Percentiles rank a stretch among this genome's conserved stretches.
Evolutionary conservation across 768 basidiomycete species (phyloP).

Genomic region (Pisolithus sp.): DNA sequence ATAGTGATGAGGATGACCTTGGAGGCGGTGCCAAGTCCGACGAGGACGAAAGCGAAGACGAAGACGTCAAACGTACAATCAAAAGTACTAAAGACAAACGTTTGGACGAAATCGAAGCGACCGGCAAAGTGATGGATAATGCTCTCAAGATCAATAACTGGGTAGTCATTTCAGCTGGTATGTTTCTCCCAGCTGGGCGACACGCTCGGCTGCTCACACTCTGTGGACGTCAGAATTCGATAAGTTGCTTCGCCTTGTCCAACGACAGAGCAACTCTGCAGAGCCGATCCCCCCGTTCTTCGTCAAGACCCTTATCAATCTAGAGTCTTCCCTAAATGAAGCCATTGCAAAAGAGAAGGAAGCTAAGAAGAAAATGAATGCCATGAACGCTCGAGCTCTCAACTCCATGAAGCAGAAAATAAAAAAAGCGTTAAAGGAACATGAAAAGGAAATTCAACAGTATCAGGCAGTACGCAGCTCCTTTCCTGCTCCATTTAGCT

Average conservation of each 20-base stretch:
- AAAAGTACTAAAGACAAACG: constrained; percentile 88
- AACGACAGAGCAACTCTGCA: constrained; percentile 76
- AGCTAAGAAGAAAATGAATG: constrained; percentile 93
- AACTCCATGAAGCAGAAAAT: constrained; percentile 98
- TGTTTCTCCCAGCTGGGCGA: constrained; percentile 14
- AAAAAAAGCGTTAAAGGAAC: constrained; percentile 85
- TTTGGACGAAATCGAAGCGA: constrained; percentile 90
- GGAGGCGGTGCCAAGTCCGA: neutral
- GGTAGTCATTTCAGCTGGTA: constrained; percentile 85
- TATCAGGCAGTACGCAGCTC: constrained; percentile 62
- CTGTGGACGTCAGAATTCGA: constrained; percentile 72
- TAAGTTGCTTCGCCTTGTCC: constrained; percentile 86
- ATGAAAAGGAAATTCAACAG: constrained; percentile 71
- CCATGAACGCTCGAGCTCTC: constrained; percentile 86
- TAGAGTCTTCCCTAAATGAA: constrained; percentile 70
- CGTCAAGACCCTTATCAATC: constrained; percentile 62
- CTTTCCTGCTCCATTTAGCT: neutral
- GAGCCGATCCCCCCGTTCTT: constrained; percentile 87
- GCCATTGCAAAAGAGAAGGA: constrained; percentile 84
- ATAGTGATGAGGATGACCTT: constrained; percentile 30
- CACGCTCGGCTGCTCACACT: constrained; percentile 7
- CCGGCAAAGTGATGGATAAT: constrained; percentile 89
- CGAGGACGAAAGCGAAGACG: constrained; percentile 53
- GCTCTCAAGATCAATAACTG: constrained; percentile 96
- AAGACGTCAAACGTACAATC: constrained; percentile 63